Evolutionary conservation across 73 alveolate species (phyloP), one percentile per base, ranked within the genome.

Genomic region (Paramecium biaurelia): DNA sequence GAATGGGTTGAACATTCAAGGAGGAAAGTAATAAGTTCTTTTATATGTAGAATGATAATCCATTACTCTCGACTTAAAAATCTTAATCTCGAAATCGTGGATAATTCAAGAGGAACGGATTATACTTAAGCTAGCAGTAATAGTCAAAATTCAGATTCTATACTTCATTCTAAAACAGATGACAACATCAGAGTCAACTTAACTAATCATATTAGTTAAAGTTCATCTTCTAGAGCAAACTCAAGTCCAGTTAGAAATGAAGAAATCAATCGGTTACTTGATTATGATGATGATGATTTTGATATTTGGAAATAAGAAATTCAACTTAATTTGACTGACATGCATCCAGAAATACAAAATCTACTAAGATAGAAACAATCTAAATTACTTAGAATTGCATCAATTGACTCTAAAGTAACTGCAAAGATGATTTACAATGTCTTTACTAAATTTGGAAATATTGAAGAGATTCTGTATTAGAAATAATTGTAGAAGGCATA

Each of bases 51-150:
- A 79, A 26, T 79, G 56, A 30, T 43, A 32, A 45, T 79, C 47
- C 90, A 79, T 45, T 79, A 23, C 90, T 79, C 90, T 21, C 70
- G 90, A 42, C 72, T 79, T 26, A 79, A 45, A 47, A 45, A 47
- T 38, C 72, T 79, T 7, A 42, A 79, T 47, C 72, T 79, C 45
- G 90, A 79, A 42, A 42, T 79, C 18, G 90, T 79, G 15, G 90
- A 79, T 34, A 41, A 79, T 79, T 41, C 90, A 9, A 79, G 90
- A 45, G 90, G 90, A 79, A 79, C 90, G 21, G 90, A 79, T 47
- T 79, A 79, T 47, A 79, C 87, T 10, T 37, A 74, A 15, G 87
- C 84, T 30, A 63, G 84, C 84, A 63, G 84, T 9, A 63, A 26
- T 63, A 63, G 84, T 63, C 84, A 63, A 63, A 63, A 63, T 63